Base-by-base conservation (phyloP, 495 filamentous ascomycete species). In the Lophium mytilinum region DNA sequence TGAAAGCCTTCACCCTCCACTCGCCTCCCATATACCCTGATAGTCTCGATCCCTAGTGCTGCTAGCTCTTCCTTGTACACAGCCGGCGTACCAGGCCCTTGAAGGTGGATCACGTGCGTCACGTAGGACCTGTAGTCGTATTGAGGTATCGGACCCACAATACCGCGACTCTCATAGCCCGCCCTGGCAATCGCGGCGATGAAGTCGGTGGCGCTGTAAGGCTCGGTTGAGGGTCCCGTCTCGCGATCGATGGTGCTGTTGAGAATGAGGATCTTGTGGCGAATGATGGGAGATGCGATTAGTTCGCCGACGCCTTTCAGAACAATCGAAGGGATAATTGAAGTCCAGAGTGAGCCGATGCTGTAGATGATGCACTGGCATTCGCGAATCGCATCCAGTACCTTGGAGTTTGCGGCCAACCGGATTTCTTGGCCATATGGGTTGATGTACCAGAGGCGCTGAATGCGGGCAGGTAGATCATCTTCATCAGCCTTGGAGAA, bases 371-470 rank as follows among this genome's bases (percentile, higher is more conserved):
- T 77, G 10, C 82, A 81, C 35, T 81, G 75, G 0, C 87, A 79
- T 34, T 70, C 68, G 12, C 74, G 67, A 0, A 96, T 66, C 24
- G 86, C 81, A 9, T 79, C 76, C 2, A 95, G 60, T 0, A 92
- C 89, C 21, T 87, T 83, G 0, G 88, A 85, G 65, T 95, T 96
- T 1, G 88, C 85, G 0, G 80, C 72, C 0, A 88, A 87, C 21
- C 83, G 79, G 67, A 97, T 96, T 71, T 96, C 90, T 63, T 85
- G 81, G 24, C 92, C 92, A 72, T 96, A 97, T 1, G 90, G 90
- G 69, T 95, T 96, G 72, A 97, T 96, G 73, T 96, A 97, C 89
- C 88, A 96, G 60, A 97, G 79, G 7, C 92, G 78, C 61, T 80
- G 73, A 61, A 97, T 95, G 37, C 86, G 80, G 7, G 85, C 78